phyloP scores from a whole-genome alignment of 2,329 filamentous ascomycete species.

The Xylariaceae sp. region DNA sequence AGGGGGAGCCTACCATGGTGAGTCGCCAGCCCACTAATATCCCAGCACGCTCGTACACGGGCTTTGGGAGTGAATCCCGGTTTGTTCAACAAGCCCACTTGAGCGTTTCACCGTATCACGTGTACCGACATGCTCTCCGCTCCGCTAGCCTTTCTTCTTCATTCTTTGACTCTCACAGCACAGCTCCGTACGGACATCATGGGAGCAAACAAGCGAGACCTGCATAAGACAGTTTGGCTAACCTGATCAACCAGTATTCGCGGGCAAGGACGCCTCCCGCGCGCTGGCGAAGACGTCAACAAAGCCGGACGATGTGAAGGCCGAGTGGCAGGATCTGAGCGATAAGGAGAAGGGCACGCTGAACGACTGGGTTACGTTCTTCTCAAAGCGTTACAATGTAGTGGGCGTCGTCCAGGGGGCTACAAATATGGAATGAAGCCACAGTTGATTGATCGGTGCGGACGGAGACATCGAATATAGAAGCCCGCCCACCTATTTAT shows the following conservation, averaged over 20 bases:
- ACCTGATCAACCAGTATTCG: conserved; percentile 72
- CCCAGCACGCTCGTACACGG: background rate
- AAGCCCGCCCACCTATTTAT: too few relatives aligned
- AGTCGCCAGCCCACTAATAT: conserved; percentile 36
- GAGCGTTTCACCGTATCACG: background rate
- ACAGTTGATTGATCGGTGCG: background rate
- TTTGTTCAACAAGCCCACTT: background rate
- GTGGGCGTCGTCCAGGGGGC: conserved; percentile 71
- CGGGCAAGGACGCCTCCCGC: conserved; percentile 93
- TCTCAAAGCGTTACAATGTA: conserved; percentile 95
- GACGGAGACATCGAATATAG: too few relatives aligned
- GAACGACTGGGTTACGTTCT: conserved; percentile 94
- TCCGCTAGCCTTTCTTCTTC: background rate
- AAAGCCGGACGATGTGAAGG: conserved; percentile 79
- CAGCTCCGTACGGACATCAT: background rate
- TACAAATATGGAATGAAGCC: conserved; percentile 57
- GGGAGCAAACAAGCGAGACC: too few relatives aligned
- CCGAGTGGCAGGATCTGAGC: conserved; percentile 82
- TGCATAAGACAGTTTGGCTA: conserved; percentile 5
- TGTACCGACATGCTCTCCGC: background rate
- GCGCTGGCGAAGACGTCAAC: conserved; percentile 86
- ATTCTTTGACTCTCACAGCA: background rate
- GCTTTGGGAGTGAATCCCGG: background rate
- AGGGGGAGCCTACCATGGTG: conserved; percentile 85
- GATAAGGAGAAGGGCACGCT: conserved; percentile 86